Conservation (phyloP, 2,329 filamentous ascomycete genomes). For the Corinectria fuckeliana region DNA sequence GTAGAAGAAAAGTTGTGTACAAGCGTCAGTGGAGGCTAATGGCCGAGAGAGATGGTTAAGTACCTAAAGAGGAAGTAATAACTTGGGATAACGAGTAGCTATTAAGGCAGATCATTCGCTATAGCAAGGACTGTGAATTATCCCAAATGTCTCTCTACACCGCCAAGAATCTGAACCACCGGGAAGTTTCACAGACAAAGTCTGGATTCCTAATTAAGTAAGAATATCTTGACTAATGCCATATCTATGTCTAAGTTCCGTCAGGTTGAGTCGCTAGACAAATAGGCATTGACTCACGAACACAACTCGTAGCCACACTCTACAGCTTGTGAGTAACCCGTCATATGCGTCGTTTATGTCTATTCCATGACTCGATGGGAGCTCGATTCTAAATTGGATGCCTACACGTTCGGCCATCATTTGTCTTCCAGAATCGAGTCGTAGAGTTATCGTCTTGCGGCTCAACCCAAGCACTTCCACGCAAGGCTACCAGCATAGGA, state of each 20-base stretch:
- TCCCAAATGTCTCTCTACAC: conserved; percentile 7
- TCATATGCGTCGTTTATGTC: not conserved
- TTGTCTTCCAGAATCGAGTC: not conserved
- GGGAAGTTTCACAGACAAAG: not conserved
- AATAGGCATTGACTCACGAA: not conserved
- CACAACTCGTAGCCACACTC: not conserved
- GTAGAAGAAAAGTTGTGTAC: too few relatives aligned
- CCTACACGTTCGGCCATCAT: not conserved
- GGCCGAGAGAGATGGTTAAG: not conserved
- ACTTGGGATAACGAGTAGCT: not conserved
- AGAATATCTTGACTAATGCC: not conserved
- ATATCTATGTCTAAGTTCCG: not conserved
- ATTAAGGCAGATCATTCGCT: not conserved
- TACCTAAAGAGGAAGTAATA: not conserved
- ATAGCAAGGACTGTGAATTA: not conserved
- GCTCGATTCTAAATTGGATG: not conserved
- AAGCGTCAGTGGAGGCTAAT: too few relatives aligned
- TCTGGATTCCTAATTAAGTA: not conserved
- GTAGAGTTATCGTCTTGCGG: not conserved
- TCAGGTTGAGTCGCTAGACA: not conserved
- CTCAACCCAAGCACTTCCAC: not conserved
- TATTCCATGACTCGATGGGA: not conserved
- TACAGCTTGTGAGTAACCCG: not conserved
- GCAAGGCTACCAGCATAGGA: too few relatives aligned
- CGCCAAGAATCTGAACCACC: conserved; percentile 8